Base-by-base conservation (phyloP, 2,329 filamentous ascomycete species). In the Fusarium oligoseptatum region DNA sequence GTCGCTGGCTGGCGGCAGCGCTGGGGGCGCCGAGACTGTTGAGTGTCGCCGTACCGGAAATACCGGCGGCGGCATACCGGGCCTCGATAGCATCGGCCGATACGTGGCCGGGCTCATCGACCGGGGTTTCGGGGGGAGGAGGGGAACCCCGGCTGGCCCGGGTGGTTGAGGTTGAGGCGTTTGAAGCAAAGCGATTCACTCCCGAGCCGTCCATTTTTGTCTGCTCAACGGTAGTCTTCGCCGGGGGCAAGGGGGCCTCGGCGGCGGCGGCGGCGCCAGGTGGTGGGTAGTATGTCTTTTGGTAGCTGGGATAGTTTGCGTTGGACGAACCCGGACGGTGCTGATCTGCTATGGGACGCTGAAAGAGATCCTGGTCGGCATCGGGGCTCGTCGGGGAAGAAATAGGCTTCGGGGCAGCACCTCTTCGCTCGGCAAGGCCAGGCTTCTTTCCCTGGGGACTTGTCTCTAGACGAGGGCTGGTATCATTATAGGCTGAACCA, bases 91-190 rank as follows among this genome's bases (percentile, higher is more conserved):
- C 94, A 45, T 93, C 94, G 64, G 91, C 91, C 3, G 92, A 91
- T n/a, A 91, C 87, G 63, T 87, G 87, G 20, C 90, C 91, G 1
- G 93, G 94, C 45, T 93, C 93, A 34, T 93, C 89, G 71, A 96
- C 89, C 36, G 97, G 95, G 0, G 97, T 98, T 82, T 98, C 96
- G 10, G 97, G 97, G 1, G 97, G 97, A 6, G 97, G 96, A 6
- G 97, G 97, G 32, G 96, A 98, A 50, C 97, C 97, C 77, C 97
- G 90, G 80, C 94, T 95, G 22, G 97, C 97, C 74, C 94, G 92
- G 3, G 96, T 98, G 1, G 97, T 99, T 3, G 95, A 97, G 14
- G 92, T 97, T 0, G 97, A 98, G 15, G 96, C 95, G 9, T 94
- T 97, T 3, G 96, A 98, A 12, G 89, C 87, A 75, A 92, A 91